Evolutionary conservation across 768 basidiomycete genomes (phyloP).

Genomic region (Suillus subalutaceus): DNA sequence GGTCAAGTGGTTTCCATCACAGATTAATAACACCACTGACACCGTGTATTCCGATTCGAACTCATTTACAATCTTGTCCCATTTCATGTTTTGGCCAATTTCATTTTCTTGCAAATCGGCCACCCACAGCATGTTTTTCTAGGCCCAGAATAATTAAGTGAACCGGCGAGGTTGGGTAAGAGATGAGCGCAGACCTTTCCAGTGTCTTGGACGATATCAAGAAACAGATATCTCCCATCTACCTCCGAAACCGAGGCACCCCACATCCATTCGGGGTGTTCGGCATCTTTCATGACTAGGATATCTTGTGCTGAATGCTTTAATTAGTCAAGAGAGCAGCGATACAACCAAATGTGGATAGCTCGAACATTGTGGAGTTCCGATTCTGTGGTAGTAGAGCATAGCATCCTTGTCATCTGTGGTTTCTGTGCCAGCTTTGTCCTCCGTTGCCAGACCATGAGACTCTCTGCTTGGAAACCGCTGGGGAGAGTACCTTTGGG

Average conservation of each 20-base stretch:
- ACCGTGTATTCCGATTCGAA: constrained; percentile 67
- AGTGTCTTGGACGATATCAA: constrained; percentile 61
- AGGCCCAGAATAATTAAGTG: constrained; percentile 6
- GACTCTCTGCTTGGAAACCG: constrained; percentile 59
- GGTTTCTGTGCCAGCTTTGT: constrained; percentile 60
- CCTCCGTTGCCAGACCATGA: constrained; percentile 49
- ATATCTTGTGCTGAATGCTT: constrained; percentile 60
- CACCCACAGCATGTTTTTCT: constrained; percentile 80
- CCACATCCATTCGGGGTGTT: constrained; percentile 71
- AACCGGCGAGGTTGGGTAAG: constrained; percentile 1
- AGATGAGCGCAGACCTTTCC: constrained; percentile 48
- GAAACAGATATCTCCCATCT: constrained; percentile 65
- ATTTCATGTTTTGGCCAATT: constrained; percentile 67
- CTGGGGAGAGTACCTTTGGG: constrained; percentile 23
- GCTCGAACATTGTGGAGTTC: constrained; percentile 66
- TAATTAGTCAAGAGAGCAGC: constrained; percentile 13
- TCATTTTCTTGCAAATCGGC: constrained; percentile 61
- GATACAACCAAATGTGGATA: constrained; percentile 9
- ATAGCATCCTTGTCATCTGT: constrained; percentile 66
- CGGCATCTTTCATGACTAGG: constrained; percentile 63
- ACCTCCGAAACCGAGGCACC: constrained; percentile 53
- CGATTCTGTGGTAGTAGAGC: constrained; percentile 76
- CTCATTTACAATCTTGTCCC: constrained; percentile 71
- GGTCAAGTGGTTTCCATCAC: constrained; percentile 1
- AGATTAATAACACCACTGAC: constrained; percentile 43